phyloP scores from a whole-genome alignment of 148 eudicot species.

The Bassia scoparia region DNA sequence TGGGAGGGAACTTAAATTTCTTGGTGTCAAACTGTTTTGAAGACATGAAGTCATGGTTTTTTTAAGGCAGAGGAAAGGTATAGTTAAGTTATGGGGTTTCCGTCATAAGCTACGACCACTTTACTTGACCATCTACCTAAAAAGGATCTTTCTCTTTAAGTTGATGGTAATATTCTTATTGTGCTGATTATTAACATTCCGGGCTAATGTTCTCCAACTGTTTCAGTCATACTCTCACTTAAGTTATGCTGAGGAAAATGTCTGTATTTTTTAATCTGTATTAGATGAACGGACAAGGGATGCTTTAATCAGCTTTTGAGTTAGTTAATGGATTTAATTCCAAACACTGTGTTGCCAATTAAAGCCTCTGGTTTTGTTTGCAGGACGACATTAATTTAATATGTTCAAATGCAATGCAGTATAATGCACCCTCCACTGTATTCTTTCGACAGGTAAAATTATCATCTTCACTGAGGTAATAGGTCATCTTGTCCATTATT shows the following conservation, averaged over 20 bases:
- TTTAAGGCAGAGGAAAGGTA: background rate
- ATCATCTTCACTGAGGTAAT: conserved; percentile 3
- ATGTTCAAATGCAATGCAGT: conserved; percentile 86
- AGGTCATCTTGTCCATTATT: conserved; percentile 1
- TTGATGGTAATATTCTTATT: background rate
- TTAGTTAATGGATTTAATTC: background rate
- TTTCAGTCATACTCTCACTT: background rate
- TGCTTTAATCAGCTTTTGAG: background rate
- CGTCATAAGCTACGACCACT: background rate
- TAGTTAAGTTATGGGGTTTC: background rate
- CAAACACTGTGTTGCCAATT: background rate
- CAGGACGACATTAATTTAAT: conserved; percentile 79
- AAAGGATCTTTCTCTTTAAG: background rate
- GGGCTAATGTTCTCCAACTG: background rate
- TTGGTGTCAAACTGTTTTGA: background rate
- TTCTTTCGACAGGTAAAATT: conserved; percentile 72
- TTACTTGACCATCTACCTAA: background rate
- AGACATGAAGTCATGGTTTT: background rate
- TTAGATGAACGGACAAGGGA: background rate
- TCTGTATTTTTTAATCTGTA: background rate
- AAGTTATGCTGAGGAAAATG: background rate
- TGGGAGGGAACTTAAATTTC: background rate
- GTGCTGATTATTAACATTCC: background rate
- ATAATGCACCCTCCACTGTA: conserved; percentile 71
- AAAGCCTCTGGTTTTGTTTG: conserved; percentile 22